A percentile compares a stretch with the other conserved stretches of the same genome.
These are phyloP conservation scores for Teunomyces atbi DNA, from an alignment of 805 yeast species.

Conservation along the genomic window DNA sequence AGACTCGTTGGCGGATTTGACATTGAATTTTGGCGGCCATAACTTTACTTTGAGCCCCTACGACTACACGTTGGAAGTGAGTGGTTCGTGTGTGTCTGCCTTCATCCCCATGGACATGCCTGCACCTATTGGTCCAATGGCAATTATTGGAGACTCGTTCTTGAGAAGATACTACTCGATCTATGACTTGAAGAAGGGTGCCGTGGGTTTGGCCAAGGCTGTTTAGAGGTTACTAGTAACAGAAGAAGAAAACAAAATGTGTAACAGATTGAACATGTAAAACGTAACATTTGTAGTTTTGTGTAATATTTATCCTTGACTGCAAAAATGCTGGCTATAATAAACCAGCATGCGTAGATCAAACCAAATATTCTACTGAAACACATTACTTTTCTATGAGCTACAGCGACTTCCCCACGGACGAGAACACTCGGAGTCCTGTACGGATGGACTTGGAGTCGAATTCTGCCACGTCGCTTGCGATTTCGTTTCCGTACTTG, in stretches of 20 bases:
- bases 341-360: neutral
- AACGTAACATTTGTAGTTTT: neutral
- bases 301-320: conserved; percentile 1
- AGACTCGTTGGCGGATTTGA: conserved; percentile 83
- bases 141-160: conserved; percentile 96
- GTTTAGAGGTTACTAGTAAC: conserved; percentile 15
- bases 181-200: conserved; percentile 85
- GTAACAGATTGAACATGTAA: neutral
- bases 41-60: conserved; percentile 87
- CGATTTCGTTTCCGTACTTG: conserved; percentile 28
- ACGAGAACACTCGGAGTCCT: neutral
- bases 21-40: conserved; percentile 84
- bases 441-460: conserved; percentile 23
- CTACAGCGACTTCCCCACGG: neutral
- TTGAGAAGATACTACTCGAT: conserved; percentile 92
- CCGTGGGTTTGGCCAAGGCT: conserved; percentile 91
- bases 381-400: neutral
- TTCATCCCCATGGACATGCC: conserved; percentile 98
- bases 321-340: conserved; percentile 1
- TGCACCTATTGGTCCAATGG: conserved; percentile 93
- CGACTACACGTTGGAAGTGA: conserved; percentile 91
- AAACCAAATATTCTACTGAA: neutral
- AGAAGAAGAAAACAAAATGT: neutral
- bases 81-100: conserved; percentile 94
- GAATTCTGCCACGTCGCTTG: conserved; percentile 25